Base-by-base conservation (phyloP, 176 grass and related monocot genomes). In the Triticum turgidum region DNA sequence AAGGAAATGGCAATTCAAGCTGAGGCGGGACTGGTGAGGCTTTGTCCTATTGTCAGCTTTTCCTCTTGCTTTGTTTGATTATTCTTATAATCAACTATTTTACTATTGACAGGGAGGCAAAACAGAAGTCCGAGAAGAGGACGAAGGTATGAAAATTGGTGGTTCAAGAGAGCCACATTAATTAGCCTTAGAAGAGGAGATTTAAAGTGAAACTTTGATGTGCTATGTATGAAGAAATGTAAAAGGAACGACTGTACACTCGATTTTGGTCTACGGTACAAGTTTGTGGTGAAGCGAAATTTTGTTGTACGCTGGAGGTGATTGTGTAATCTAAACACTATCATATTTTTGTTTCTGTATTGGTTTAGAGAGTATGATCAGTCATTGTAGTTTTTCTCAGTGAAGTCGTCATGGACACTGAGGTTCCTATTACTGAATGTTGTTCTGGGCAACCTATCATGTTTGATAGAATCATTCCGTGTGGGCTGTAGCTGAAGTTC, bases 1-100 rank as follows among this genome's bases (percentile, higher is more conserved):
- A 74, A 87, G 12, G 38, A 89, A 87, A 62, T 77, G 86, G 82
- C 71, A 61, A 76, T 84, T 91, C 69, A 90, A 90, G 77, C 71
- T 90, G 45, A 91, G 90, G 86, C 77, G 86, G 33, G 90, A 91
- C 11, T 91, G 90, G 90, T 91, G 85, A 56, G 71, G 34, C 7
- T 85, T 51, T 49, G 18, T 18, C 39, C 69, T 82, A 3, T 10
- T 58, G 24, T 52, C 5, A 0, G 4, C 24, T 47, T 67, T 75
- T 84, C 0, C 5, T 52, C 32, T 25, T 82, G 22, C 12, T 15
- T 18, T 21, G 9, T 9, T 20, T 64, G 32, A 67, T 78, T 76
- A 22, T 62, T 59, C 35, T 68, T 58, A 79, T 56, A 73, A 30
- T 56, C 5, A 18, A 20, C 0, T 73, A 11, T 64, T 82, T 63